Percentiles rank a stretch among this genome's conserved stretches.
phyloP scores from a whole-genome alignment of 768 basidiomycete genomes.

The Naganishia vaughanmartiniae region DNA sequence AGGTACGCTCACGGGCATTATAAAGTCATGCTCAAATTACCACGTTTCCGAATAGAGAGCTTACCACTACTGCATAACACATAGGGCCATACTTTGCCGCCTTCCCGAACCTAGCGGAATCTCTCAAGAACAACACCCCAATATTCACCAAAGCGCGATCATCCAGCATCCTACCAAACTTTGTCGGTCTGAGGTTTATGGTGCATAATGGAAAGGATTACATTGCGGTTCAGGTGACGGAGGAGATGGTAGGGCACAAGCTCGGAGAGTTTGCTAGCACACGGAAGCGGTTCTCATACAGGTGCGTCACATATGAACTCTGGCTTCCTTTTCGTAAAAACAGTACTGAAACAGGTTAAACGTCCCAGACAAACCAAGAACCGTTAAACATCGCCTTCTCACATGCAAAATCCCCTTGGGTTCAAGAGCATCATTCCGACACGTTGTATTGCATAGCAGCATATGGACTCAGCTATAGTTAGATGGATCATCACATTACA shows the following conservation, averaged over 20 bases:
- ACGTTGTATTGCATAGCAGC: slow-evolving; percentile 23
- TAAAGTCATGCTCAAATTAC: not conserved
- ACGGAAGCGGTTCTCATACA: slow-evolving; percentile 79
- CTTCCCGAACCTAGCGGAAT: slow-evolving; percentile 81
- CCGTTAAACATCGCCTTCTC: slow-evolving; percentile 18
- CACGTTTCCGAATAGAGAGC: not conserved
- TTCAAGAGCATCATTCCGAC: not conserved
- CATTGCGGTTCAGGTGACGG: slow-evolving; percentile 76
- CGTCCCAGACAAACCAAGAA: slow-evolving; percentile 31
- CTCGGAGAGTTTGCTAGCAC: slow-evolving; percentile 91
- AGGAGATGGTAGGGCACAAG: slow-evolving; percentile 99
- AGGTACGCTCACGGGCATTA: slow-evolving; percentile 41
- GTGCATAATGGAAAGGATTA: slow-evolving; percentile 95
- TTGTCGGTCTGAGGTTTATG: slow-evolving; percentile 85
- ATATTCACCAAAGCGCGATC: slow-evolving; percentile 83
- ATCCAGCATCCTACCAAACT: slow-evolving; percentile 91
- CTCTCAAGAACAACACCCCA: slow-evolving; percentile 73
- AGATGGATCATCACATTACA: slow-evolving; percentile 3
- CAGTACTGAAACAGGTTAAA: not conserved
- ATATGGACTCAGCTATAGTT: slow-evolving; percentile 1
- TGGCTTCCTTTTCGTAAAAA: not conserved
- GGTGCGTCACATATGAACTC: slow-evolving; percentile 58
- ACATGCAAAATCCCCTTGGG: not conserved
- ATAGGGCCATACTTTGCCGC: slow-evolving; percentile 93
- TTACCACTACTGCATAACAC: not conserved